phyloP scores from a whole-genome alignment of 1,284 basidiomycete genomes.

The Rhodotorula sp. region DNA sequence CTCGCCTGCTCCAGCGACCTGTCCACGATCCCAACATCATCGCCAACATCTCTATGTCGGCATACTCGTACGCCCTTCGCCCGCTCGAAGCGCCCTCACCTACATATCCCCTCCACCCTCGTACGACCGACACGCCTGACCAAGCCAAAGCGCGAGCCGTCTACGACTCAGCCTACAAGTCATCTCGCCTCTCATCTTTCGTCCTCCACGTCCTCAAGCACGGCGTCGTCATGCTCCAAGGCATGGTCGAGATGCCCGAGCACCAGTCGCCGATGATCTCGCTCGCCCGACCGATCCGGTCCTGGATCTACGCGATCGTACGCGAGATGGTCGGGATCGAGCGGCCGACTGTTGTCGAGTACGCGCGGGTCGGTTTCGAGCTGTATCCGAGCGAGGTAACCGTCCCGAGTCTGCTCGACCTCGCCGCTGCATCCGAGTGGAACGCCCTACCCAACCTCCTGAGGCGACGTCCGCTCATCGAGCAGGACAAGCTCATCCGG shows the following conservation, averaged over 20 bases:
- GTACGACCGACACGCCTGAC: neutral
- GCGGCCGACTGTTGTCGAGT: slow-evolving; percentile 17
- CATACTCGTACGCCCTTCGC: slow-evolving; percentile 18
- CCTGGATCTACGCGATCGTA: slow-evolving; percentile 66
- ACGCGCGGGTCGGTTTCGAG: slow-evolving; percentile 12
- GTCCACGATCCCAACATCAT: slow-evolving; percentile 18
- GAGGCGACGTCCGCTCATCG: neutral
- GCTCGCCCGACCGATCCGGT: slow-evolving; percentile 63
- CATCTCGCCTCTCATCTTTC: slow-evolving; percentile 18
- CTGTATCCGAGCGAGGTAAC: slow-evolving; percentile 1
- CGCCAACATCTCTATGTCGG: slow-evolving; percentile 20
- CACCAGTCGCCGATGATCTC: slow-evolving; percentile 50
- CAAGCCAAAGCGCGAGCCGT: slow-evolving; percentile 5
- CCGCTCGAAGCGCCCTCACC: slow-evolving; percentile 14
- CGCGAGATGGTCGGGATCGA: slow-evolving; percentile 60
- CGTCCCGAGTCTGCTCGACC: neutral
- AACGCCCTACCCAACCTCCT: neutral
- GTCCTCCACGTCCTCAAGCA: slow-evolving; percentile 31
- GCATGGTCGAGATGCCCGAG: slow-evolving; percentile 20
- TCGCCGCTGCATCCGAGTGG: neutral
- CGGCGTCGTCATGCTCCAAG: slow-evolving; percentile 11
- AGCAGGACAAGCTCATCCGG: neutral
- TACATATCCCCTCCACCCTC: slow-evolving; percentile 24
- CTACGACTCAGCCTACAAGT: slow-evolving; percentile 19
- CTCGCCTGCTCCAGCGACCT: neutral